These are phyloP conservation scores for Tuber calosporum DNA, from an alignment of 495 filamentous ascomycete genomes.

Conservation along the genomic window DNA sequence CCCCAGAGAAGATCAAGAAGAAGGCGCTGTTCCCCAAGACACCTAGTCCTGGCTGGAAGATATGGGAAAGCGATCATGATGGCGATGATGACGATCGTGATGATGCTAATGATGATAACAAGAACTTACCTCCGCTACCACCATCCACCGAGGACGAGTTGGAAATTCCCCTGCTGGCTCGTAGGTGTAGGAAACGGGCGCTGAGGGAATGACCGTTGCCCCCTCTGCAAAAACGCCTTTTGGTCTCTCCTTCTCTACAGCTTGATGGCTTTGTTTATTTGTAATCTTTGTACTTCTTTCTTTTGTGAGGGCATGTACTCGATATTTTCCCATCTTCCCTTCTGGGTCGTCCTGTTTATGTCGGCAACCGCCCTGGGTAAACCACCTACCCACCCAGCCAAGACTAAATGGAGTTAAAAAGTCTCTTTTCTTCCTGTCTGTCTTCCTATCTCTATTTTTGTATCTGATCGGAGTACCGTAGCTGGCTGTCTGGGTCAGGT, in stretches of 20 bases:
- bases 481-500: not conserved
- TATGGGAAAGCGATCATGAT: conserved; percentile 27
- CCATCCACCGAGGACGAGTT: not conserved
- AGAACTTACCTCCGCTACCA: conserved; percentile 1
- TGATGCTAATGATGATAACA: conserved; percentile 7
- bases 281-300: not conserved
- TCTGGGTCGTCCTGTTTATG: not conserved
- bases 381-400: not conserved
- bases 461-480: not conserved
- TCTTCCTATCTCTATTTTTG: not conserved
- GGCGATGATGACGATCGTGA: conserved; percentile 15
- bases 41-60: conserved; percentile 16
- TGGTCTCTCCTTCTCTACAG: not conserved
- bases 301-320: not conserved
- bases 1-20: conserved; percentile 23
- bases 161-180: not conserved
- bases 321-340: not conserved
- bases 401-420: not conserved
- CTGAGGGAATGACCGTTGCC: not conserved
- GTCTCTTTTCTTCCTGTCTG: not conserved
- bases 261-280: not conserved
- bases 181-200: not conserved
- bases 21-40: conserved; percentile 10
- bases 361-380: not conserved
- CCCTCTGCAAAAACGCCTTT: not conserved